Evolutionary conservation across 352 stramenopile genomes (phyloP), one percentile per base, ranked within the genome.

Genomic region (Pythium scleroteichum): DNA sequence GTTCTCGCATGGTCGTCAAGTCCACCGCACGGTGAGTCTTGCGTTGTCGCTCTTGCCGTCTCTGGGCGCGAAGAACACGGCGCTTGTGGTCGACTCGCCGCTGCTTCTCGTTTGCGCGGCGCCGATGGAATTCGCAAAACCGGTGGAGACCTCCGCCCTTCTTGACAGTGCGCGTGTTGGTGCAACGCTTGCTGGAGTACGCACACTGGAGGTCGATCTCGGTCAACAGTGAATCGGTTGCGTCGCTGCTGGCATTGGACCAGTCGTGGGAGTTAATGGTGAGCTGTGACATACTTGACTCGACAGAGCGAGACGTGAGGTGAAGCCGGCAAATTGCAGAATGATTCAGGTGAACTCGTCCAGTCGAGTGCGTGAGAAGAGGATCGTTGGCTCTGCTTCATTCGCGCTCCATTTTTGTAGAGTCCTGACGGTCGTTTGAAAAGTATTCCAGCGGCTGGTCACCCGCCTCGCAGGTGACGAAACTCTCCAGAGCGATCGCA

Each of bases 141-240:
- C 81, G 86, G 63, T 92, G 82, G 29, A 88, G 48, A 26, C 85
- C 77, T 0, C 82, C 68, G 42, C 53, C 32, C 6, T 47, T 47
- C 53, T 59, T 59, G 76, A 53, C 85, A 2, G 72, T 81, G 13
- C 82, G 82, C 46, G 68, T 47, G 64, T 82, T 87, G 48, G 76
- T 74, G 73, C 82, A 92, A 19, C 78, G 69, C 57, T 87, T 88
- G 66, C 78, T 90, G 5, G 77, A 72, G 58, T 92, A 92, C n/a
- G 75, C 73, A 50, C 82, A 92, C 17, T 50, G 44, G 44, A 44
- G 38, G 17, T 44, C 38, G 17, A 20, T 20, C 38, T 44, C 38
- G 13, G 38, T 20, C 38, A 44, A 13, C 13, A 44, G 7, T 13
- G 17, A 44, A 17, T 17, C 13, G 38, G 6, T 19, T 13, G 17